phyloP scores from a whole-genome alignment of 495 filamentous ascomycete genomes.

The Neurospora sp. region DNA sequence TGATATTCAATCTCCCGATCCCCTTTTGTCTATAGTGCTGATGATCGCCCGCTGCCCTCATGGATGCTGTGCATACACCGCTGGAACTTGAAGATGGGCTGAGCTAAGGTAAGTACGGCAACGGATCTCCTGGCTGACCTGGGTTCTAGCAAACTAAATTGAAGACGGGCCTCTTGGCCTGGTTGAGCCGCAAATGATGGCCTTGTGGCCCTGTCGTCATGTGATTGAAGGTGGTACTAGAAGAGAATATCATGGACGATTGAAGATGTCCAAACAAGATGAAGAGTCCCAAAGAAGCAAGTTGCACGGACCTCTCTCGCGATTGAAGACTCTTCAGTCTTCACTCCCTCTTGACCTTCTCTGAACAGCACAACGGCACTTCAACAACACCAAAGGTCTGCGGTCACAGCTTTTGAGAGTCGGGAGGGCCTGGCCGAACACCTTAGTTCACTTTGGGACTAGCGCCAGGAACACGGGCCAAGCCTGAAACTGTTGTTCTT shows the following conservation, averaged over 20 bases:
- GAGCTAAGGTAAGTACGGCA: background rate
- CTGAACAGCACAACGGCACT: background rate
- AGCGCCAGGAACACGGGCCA: constrained; percentile 20
- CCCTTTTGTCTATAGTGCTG: background rate
- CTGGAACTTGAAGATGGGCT: background rate
- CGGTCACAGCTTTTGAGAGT: background rate
- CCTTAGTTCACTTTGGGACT: constrained; percentile 3
- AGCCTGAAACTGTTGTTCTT: constrained; percentile 3
- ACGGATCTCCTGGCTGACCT: background rate
- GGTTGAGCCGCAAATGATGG: background rate
- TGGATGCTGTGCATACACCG: background rate
- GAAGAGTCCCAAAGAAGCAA: background rate
- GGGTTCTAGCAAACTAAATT: background rate
- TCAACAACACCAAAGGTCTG: background rate
- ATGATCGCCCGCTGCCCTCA: background rate
- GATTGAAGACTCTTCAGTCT: background rate
- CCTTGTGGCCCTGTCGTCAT: background rate
- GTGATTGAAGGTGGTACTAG: background rate
- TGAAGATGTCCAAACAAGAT: background rate
- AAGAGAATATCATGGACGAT: background rate
- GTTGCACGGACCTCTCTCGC: background rate
- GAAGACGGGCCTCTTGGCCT: background rate
- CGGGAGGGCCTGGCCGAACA: background rate
- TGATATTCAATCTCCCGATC: background rate
- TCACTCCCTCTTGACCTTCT: background rate